These are phyloP conservation scores for Biscutella laevigata DNA, from an alignment of 441 rosid genomes.

Conservation along the genomic window DNA sequence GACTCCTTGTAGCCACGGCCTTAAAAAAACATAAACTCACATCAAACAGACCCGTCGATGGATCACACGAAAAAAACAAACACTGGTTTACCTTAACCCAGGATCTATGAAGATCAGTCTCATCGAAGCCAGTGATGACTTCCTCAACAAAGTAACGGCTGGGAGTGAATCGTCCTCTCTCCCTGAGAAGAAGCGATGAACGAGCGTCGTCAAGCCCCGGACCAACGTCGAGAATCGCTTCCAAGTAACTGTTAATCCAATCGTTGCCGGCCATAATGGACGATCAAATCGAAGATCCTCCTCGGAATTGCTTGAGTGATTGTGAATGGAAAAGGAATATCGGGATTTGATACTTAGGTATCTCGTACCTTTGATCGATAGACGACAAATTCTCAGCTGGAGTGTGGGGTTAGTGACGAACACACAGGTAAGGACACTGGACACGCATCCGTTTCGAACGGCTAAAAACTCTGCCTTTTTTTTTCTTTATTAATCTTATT, in stretches of 20 bases:
- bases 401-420: conserved; percentile 22
- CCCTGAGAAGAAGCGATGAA: conserved; percentile 76
- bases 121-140: conserved; percentile 94
- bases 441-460: conserved; percentile 29
- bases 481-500: not conserved
- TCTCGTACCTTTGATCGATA: conserved; percentile 18
- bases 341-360: not conserved
- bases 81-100: too few species aligned
- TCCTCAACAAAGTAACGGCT: conserved; percentile 97
- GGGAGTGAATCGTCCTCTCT: conserved; percentile 93
- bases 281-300: not conserved
- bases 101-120: conserved; percentile 92
- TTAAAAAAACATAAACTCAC: too few species aligned
- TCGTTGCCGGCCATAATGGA: conserved; percentile 87
- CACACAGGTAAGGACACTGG: conserved; percentile 1
- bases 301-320: too few species aligned
- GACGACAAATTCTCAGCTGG: conserved; percentile 17
- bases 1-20: conserved; percentile 79
- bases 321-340: not conserved
- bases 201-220: conserved; percentile 73
- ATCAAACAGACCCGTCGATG: too few species aligned
- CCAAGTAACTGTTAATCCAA: conserved; percentile 93
- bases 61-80: too few species aligned
- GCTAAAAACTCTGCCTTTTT: too few species aligned
- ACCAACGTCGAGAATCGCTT: conserved; percentile 94